These are phyloP conservation scores for Aquilaria agallochum DNA, from an alignment of 441 rosid genomes.

Conservation along the genomic window DNA sequence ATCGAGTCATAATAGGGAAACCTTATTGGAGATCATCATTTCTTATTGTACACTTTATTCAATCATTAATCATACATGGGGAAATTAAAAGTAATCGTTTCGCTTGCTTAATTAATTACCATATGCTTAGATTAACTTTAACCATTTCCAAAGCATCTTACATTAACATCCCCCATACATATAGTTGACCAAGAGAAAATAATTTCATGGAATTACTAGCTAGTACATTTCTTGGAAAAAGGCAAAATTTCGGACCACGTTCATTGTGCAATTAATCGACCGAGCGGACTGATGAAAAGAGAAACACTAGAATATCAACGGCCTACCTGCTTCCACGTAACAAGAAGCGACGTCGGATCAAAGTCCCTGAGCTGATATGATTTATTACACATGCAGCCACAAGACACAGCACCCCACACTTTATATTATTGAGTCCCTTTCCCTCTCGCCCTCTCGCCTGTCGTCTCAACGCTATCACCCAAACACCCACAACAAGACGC, in stretches of 20 bases:
- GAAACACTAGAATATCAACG: slow-evolving; percentile 20
- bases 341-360: slow-evolving; percentile 9
- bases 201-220: too few species aligned
- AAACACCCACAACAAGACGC: too few species aligned
- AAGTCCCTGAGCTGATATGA: slow-evolving; percentile 21
- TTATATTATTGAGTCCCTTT: slow-evolving; percentile 40
- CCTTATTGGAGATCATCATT: too few species aligned
- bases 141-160: slow-evolving; percentile 2
- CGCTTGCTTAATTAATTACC: not conserved
- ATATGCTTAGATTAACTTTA: not conserved
- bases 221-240: not conserved
- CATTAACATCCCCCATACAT: slow-evolving; percentile 1
- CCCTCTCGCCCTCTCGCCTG: slow-evolving; percentile 8
- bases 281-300: not conserved
- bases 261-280: not conserved
- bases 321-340: slow-evolving; percentile 28
- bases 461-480: not conserved
- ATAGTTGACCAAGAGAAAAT: slow-evolving; percentile 5
- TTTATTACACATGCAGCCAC: slow-evolving; percentile 35
- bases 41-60: too few species aligned
- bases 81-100: too few species aligned
- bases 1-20: not conserved
- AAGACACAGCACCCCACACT: slow-evolving; percentile 15
- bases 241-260: slow-evolving; percentile 5
- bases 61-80: too few species aligned